Conservation (phyloP, 2,329 filamentous ascomycete species). For the Gnomoniopsis sp. region DNA sequence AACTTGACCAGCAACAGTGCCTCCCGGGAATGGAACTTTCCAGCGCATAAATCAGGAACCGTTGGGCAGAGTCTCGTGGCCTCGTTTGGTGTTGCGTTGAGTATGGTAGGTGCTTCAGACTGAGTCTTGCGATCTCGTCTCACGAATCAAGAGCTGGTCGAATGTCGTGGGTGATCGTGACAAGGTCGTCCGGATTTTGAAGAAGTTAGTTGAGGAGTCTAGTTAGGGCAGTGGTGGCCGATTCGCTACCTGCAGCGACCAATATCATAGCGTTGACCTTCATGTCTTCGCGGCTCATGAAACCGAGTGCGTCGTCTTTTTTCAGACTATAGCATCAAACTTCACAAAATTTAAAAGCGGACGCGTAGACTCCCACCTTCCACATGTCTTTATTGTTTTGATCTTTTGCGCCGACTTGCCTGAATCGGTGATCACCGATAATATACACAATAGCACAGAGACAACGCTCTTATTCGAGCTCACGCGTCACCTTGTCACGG, state of each 20-base stretch:
- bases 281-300: conserved; percentile 11
- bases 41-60: conserved; percentile 7
- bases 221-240: conserved; percentile 7
- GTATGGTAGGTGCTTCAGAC: conserved; percentile 4
- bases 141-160: background rate
- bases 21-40: background rate
- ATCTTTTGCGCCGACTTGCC: no score
- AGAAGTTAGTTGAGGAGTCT: conserved; percentile 6
- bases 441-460: no score
- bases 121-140: background rate
- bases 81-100: conserved; percentile 6
- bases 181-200: conserved; percentile 2
- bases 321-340: no score
- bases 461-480: no score
- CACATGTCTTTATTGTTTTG: no score
- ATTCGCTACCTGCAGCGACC: conserved; percentile 10
- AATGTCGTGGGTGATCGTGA: conserved; percentile 2
- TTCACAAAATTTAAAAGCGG: no score
- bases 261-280: conserved; percentile 8
- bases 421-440: no score
- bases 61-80: conserved; percentile 7
- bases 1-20: conserved; percentile 3
- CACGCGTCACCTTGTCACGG: no score
- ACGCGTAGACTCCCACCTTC: no score
- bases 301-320: no score